Base-by-base conservation (phyloP, 768 basidiomycete genomes). In the Russula foetens region DNA sequence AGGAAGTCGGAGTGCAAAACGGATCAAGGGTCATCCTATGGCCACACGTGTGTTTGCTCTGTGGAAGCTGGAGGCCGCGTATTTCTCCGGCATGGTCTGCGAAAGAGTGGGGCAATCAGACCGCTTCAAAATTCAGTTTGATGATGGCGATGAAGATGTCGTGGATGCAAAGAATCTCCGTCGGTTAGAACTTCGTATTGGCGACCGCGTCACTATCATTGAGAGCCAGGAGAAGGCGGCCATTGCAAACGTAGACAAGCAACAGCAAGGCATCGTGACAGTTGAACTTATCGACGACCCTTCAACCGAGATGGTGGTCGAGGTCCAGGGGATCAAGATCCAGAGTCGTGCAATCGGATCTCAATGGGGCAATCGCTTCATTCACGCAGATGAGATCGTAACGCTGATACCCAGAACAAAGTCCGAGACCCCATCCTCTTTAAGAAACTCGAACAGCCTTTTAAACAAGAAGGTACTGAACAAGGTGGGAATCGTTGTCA, bases 21-120 rank as follows among this genome's bases (percentile, higher is more conserved):
- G 64, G 33, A 43, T 31, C 29, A 70, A 69, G 15, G 52, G 46
- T 11, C 64, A 68, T 21, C 39, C 58, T 21, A 23, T 56, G 7
- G 74, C 79, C 23, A 85, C 84, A 14, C 81, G 81, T 6, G 84
- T 90, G n/a, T 84, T 87, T 65, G 88, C 85, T 9, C 68, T 85
- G 12, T 89, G 86, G 87, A 80, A 75, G 62, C 71, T 73, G 47
- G 82, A 83, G 51, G 79, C 77, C 4, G 77, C 78, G 65, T 92
- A 77, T 71, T 87, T 84, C 68, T 71, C 82, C 19, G 90, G 88
- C 17, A 75, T 71, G 38, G 76, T 88, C 28, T 68, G 82, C 75
- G 19, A 60, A 62, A 51, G 63, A 69, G 53, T 58, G 64, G 24
- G 66, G 48, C 26, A 68, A 68, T 28, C 68, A 67, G 33, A 69